Percentiles rank a stretch among this genome's conserved stretches.
These are phyloP conservation scores for Penicillium sp. DNA, from an alignment of 2,329 filamentous ascomycete species.

Conservation along the genomic window DNA sequence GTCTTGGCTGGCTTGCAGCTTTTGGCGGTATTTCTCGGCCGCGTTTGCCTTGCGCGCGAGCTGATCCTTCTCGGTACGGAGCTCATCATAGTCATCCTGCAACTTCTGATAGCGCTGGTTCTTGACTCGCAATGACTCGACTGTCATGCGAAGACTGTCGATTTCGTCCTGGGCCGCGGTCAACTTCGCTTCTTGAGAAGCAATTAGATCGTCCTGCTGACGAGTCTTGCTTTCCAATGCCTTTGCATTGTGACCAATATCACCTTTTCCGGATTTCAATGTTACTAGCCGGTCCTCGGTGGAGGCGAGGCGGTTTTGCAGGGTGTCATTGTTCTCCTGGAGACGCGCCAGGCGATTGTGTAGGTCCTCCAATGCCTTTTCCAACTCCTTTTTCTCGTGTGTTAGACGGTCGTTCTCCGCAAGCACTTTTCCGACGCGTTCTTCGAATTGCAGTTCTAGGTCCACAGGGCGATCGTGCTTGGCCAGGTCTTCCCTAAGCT, in stretches of 20 bases:
- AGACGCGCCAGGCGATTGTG: slow-evolving; percentile 61
- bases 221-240: slow-evolving; percentile 52
- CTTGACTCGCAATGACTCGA: slow-evolving; percentile 47
- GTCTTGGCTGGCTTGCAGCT: slow-evolving; percentile 50
- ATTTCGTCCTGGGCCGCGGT: slow-evolving; percentile 52
- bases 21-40: slow-evolving; percentile 52
- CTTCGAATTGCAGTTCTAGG: slow-evolving; percentile 49
- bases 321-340: slow-evolving; percentile 50
- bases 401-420: slow-evolving; percentile 59
- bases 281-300: slow-evolving; percentile 54
- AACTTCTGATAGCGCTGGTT: slow-evolving; percentile 48
- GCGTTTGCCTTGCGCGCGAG: slow-evolving; percentile 50
- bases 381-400: slow-evolving; percentile 51
- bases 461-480: slow-evolving; percentile 43
- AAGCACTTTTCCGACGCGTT: slow-evolving; percentile 50
- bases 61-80: slow-evolving; percentile 50
- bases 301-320: slow-evolving; percentile 47
- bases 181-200: slow-evolving; percentile 65
- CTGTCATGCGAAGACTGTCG: slow-evolving; percentile 45
- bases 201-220: slow-evolving; percentile 70
- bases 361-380: slow-evolving; percentile 52
- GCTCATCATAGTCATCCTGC: slow-evolving; percentile 52
- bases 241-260: slow-evolving; percentile 49
- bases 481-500: slow-evolving; percentile 36
- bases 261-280: slow-evolving; percentile 50